Evolutionary conservation across 305 asterid genomes (phyloP).

Genomic region (Fraxinus greggii): DNA sequence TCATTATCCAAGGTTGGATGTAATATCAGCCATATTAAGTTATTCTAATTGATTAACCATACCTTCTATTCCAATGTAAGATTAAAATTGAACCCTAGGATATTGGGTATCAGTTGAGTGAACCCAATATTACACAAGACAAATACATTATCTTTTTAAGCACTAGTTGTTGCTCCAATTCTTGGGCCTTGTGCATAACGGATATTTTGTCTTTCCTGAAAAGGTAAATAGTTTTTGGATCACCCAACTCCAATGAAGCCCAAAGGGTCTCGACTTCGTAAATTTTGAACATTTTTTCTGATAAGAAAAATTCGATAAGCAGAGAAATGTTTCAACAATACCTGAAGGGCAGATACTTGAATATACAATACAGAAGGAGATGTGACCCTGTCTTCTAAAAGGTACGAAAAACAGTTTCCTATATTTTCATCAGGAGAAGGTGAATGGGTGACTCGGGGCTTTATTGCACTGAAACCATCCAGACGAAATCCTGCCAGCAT

Average conservation of each 20-base stretch:
- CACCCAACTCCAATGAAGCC: neutral
- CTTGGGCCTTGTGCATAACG: neutral
- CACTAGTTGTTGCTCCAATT: neutral
- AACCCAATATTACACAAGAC: neutral
- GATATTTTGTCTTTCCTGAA: neutral
- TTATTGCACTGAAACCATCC: conserved; percentile 86
- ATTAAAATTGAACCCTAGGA: neutral
- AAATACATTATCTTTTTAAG: neutral
- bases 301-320: conserved; percentile 13
- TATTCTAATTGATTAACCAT: neutral
- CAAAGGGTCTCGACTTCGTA: conserved; percentile 12
- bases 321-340: conserved; percentile 29
- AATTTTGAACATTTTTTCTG: neutral
- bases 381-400: conserved; percentile 77
- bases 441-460: conserved; percentile 76
- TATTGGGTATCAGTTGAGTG: neutral
- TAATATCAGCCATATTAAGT: neutral
- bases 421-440: conserved; percentile 54
- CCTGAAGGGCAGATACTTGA: conserved; percentile 95
- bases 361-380: conserved; percentile 77
- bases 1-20: neutral
- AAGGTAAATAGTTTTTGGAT: neutral
- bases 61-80: neutral
- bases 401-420: conserved; percentile 33
- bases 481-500: conserved; percentile 90